Evolutionary conservation across 495 filamentous ascomycete species (phyloP), one percentile per base, ranked within the genome.

Genomic region (Talaromyces ruber): DNA sequence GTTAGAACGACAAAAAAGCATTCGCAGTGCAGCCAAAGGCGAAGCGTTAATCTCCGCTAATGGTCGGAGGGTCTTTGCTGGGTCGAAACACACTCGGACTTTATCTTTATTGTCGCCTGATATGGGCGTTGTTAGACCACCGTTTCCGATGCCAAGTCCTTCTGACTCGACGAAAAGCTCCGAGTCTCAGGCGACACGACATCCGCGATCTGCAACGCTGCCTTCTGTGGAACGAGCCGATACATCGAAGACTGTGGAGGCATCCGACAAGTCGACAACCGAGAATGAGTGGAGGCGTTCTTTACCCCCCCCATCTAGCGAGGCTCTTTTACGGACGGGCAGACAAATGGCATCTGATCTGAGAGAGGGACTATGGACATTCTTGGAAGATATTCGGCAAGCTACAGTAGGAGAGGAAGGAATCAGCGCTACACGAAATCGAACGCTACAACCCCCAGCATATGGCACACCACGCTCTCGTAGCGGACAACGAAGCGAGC

Each of bases 321-420:
- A 89, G 43, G 76, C 77, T 14, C 69, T 90, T 32, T 67, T 90
- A 62, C 81, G 80, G 58, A 88, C 86, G 1, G 85, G 87, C 53
- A 92, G 92, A 68, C 90, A 96, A 70, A 89, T 98, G 71, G 93
- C 94, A 2, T 89, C 88, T 8, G 94, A 96, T 71, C 83, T 98
- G 67, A 87, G 87, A 64, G 85, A 92, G 45, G 94, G 94, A 0
- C 76, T 98, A n/a, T 94, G 91, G 91, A 97, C 91, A 14, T 98
- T 98, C 71, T 82, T 97, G 63, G 94, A 98, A 69, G 94, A 98
- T 72, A 82, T 98, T 26, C 81, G 92, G 64, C 94, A 98, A 74
- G 94, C 91, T 14, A 96, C 94, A 2, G 90, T 97, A 12, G 94
- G 93, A 43, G 94, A 98, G 30, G 94, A 98, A 72, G 89, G 84